Evolutionary conservation across 805 yeast species (phyloP).

Genomic region (Metschnikowia bowlesiae): DNA sequence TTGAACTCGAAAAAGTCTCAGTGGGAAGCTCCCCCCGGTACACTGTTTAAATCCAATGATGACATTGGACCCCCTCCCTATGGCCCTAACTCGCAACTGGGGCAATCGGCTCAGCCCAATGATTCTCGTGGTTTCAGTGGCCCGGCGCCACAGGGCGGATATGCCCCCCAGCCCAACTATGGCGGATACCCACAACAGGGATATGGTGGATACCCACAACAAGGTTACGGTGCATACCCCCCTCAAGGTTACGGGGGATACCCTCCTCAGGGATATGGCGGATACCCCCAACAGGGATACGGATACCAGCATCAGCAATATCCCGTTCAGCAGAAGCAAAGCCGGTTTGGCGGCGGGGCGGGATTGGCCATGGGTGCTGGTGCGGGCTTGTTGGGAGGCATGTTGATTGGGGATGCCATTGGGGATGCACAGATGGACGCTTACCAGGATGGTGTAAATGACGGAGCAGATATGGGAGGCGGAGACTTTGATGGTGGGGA

Average conservation of each 20-base stretch:
- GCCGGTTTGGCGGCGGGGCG: constrained; percentile 34
- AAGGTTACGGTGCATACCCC: constrained; percentile 6
- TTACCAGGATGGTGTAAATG: constrained; percentile 27
- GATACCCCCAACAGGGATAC: constrained; percentile 28
- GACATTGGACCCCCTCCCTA: constrained; percentile 44
- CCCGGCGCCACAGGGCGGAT: constrained; percentile 3
- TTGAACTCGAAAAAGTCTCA: constrained; percentile 69
- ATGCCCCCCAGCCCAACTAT: constrained; percentile 10
- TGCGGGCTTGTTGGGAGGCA: constrained; percentile 60
- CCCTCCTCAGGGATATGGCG: constrained; percentile 23
- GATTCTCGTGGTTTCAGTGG: not conserved
- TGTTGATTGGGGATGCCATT: constrained; percentile 45
- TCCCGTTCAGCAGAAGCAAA: constrained; percentile 20
- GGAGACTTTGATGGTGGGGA: constrained; percentile 14
- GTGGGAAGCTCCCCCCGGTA: constrained; percentile 81
- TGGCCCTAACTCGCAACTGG: constrained; percentile 15
- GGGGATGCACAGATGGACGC: constrained; percentile 24
- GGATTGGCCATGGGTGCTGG: constrained; percentile 45
- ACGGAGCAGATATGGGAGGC: constrained; percentile 31
- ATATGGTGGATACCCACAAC: constrained; percentile 26
- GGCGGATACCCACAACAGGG: constrained; percentile 18
- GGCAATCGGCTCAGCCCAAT: constrained; percentile 4
- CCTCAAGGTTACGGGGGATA: constrained; percentile 28
- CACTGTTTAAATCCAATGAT: constrained; percentile 31
- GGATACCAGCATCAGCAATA: constrained; percentile 16